phyloP scores from a whole-genome alignment of 305 asterid species.

The Andrographis paniculata region DNA sequence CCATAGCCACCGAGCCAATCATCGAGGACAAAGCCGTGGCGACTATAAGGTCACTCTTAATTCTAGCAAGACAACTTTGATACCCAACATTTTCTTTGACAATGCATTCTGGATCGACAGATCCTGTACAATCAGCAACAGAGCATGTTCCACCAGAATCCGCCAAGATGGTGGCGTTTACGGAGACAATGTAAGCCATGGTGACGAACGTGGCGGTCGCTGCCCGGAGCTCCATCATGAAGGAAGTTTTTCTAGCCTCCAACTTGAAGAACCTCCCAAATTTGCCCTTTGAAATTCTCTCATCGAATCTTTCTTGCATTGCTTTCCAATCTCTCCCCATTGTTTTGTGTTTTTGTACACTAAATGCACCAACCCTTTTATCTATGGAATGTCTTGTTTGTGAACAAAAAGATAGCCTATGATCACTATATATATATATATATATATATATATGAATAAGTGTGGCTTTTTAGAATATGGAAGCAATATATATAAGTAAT shows the following conservation, averaged over 20 bases:
- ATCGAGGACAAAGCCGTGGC: slow-evolving; percentile 58
- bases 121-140: slow-evolving; percentile 30
- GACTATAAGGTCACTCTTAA: slow-evolving; percentile 54
- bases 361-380: too few species aligned
- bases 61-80: slow-evolving; percentile 38
- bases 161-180: slow-evolving; percentile 59
- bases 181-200: slow-evolving; percentile 68
- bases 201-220: slow-evolving; percentile 72
- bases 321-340: slow-evolving; percentile 35
- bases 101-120: slow-evolving; percentile 31
- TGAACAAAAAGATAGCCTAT: too few species aligned
- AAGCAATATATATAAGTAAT: too few species aligned
- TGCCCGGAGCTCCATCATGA: slow-evolving; percentile 46
- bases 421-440: too few species aligned
- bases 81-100: slow-evolving; percentile 42
- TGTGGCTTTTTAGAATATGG: too few species aligned
- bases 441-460: too few species aligned
- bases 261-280: slow-evolving; percentile 55
- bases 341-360: not conserved
- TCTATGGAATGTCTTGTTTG: too few species aligned
- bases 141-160: slow-evolving; percentile 66
- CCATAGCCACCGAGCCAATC: slow-evolving; percentile 68
- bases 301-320: slow-evolving; percentile 30
- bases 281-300: slow-evolving; percentile 36
- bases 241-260: slow-evolving; percentile 40